Conservation (phyloP, 306 rosid species). For the Sphenostylis stenocarpa region DNA sequence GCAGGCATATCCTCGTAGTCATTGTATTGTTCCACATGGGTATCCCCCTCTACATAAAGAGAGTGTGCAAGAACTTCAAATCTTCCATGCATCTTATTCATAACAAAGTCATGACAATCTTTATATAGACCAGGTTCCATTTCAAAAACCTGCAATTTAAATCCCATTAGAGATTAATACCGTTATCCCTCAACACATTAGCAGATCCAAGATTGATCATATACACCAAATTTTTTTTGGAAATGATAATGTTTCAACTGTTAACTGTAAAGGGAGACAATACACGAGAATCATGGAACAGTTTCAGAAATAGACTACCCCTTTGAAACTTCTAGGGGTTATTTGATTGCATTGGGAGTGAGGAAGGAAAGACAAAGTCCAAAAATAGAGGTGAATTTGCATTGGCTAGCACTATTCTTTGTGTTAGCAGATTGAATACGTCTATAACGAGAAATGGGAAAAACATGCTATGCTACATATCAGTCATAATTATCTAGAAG, state of each 20-base stretch:
- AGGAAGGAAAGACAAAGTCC: background rate
- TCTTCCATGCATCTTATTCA: slow-evolving; percentile 65
- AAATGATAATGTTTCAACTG: background rate
- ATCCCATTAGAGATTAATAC: slow-evolving; percentile 15
- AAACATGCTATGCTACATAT: background rate
- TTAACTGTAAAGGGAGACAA: background rate
- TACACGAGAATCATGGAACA: background rate
- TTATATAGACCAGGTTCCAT: slow-evolving; percentile 85
- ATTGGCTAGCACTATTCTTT: background rate
- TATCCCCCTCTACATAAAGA: slow-evolving; percentile 73
- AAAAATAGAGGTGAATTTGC: background rate
- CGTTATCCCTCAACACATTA: background rate
- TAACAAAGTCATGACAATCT: slow-evolving; percentile 69
- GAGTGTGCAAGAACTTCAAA: slow-evolving; percentile 90
- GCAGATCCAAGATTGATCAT: slow-evolving; percentile 16
- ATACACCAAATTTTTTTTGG: background rate
- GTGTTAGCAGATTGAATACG: background rate
- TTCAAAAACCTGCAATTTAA: slow-evolving; percentile 57
- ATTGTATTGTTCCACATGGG: slow-evolving; percentile 66
- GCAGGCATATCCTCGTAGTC: slow-evolving; percentile 57
- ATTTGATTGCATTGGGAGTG: too few relatives aligned
- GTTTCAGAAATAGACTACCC: background rate
- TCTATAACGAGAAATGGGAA: background rate
- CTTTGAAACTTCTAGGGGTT: background rate
- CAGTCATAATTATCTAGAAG: background rate